Evolutionary conservation across 768 basidiomycete species (phyloP).

Genomic region (Termitomyces sp.): DNA sequence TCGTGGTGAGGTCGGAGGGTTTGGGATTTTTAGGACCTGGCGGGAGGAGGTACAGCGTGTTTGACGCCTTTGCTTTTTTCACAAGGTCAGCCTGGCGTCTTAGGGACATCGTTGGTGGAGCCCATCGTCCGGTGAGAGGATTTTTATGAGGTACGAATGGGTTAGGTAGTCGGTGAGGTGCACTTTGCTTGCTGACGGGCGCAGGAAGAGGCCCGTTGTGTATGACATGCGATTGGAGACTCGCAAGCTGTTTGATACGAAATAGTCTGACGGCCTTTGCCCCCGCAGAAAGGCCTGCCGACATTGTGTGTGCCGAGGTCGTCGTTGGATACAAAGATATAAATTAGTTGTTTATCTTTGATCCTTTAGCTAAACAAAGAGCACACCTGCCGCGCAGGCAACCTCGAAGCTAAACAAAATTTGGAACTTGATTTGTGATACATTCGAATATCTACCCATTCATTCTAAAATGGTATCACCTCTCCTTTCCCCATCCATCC

Average conservation of each 20-base stretch:
- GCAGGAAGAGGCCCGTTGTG: constrained; percentile 35
- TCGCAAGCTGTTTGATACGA: constrained; percentile 32
- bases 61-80: constrained; percentile 57
- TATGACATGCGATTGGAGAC: constrained; percentile 26
- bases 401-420: not conserved
- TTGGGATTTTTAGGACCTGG: constrained; percentile 50
- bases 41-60: constrained; percentile 56
- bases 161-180: constrained; percentile 39
- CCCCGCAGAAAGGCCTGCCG: constrained; percentile 8
- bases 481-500: constrained; percentile 66
- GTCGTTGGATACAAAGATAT: not conserved
- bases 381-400: too few species aligned
- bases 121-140: constrained; percentile 58
- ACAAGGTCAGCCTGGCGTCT: constrained; percentile 75
- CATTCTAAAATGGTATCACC: constrained; percentile 41
- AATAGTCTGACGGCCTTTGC: constrained; percentile 34
- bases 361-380: not conserved
- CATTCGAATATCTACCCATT: not conserved
- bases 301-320: constrained; percentile 2
- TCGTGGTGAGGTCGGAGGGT: not conserved
- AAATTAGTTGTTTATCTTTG: not conserved
- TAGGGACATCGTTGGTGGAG: constrained; percentile 63
- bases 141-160: constrained; percentile 68
- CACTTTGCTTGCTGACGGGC: constrained; percentile 10
- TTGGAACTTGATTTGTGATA: not conserved